These are phyloP conservation scores for Polygonum maritimum DNA, from an alignment of 148 eudicot genomes.

Conservation along the genomic window DNA sequence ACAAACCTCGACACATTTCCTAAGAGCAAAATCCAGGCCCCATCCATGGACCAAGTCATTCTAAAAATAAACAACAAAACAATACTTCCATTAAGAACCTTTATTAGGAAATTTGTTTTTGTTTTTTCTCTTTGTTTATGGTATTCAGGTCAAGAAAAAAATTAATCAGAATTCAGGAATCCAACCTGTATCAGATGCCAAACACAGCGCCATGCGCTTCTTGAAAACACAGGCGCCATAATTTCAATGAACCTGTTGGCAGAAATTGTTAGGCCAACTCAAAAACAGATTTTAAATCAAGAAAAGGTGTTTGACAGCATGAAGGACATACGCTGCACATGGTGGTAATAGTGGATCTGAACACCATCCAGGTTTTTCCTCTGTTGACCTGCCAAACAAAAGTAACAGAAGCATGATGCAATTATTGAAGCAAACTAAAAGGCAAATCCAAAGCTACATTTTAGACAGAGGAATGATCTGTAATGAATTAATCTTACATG, in stretches of 20 bases:
- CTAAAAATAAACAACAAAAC: constrained; percentile 20
- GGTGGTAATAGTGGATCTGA: constrained; percentile 71
- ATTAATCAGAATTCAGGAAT: background rate
- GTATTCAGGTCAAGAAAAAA: background rate
- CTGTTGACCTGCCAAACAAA: constrained; percentile 38
- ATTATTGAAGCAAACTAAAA: background rate
- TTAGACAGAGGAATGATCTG: background rate
- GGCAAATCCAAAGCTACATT: background rate
- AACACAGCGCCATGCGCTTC: constrained; percentile 89
- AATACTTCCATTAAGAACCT: background rate
- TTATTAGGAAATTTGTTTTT: background rate
- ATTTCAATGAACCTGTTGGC: constrained; percentile 76
- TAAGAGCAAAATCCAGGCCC: constrained; percentile 91
- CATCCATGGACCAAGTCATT: constrained; percentile 94
- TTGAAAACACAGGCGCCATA: constrained; percentile 92
- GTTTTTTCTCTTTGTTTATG: background rate
- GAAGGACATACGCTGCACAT: constrained; percentile 75
- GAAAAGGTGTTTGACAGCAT: background rate
- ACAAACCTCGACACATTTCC: constrained; percentile 74
- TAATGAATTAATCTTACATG: constrained; percentile 37
- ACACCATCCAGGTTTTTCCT: constrained; percentile 84
- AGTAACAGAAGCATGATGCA: background rate
- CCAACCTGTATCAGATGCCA: constrained; percentile 94
- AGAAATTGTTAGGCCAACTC: constrained; percentile 1
- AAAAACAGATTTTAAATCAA: background rate